Conservation (phyloP, 257 asterid genomes). For the Scutellaria baicalensis region DNA sequence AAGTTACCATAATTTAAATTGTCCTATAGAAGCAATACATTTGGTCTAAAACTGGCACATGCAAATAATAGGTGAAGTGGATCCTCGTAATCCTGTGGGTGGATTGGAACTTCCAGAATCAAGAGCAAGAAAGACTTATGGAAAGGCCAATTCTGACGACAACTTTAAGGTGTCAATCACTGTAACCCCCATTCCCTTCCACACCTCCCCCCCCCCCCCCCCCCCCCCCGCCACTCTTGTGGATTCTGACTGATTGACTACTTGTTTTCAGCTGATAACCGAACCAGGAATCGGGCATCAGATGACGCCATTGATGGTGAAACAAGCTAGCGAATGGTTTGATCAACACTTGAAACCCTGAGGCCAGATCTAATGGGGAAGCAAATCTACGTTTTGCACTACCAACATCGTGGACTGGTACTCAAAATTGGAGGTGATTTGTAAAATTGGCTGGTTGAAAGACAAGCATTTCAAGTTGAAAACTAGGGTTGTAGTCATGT, state of each 20-base stretch:
- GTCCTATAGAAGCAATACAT: neutral
- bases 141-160: slow-evolving; percentile 18
- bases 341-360: slow-evolving; percentile 21
- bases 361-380: neutral
- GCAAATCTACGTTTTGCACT: neutral
- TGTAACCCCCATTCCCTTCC: neutral
- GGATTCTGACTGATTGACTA: neutral
- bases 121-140: slow-evolving; percentile 30
- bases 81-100: slow-evolving; percentile 74
- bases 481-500: no score
- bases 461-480: no score
- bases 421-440: neutral
- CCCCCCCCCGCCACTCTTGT: neutral
- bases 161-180: slow-evolving; percentile 45
- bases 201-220: neutral
- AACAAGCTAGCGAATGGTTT: slow-evolving; percentile 35
- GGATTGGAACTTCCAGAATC: slow-evolving; percentile 59
- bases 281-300: slow-evolving; percentile 64
- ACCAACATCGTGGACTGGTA: neutral
- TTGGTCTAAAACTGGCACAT: slow-evolving; percentile 1
- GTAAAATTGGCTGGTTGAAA: neutral
- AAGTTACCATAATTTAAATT: neutral
- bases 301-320: slow-evolving; percentile 80
- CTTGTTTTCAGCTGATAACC: slow-evolving; percentile 42
- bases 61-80: slow-evolving; percentile 45